Conservation (phyloP, 306 rosid genomes). For the Quercus parvula region DNA sequence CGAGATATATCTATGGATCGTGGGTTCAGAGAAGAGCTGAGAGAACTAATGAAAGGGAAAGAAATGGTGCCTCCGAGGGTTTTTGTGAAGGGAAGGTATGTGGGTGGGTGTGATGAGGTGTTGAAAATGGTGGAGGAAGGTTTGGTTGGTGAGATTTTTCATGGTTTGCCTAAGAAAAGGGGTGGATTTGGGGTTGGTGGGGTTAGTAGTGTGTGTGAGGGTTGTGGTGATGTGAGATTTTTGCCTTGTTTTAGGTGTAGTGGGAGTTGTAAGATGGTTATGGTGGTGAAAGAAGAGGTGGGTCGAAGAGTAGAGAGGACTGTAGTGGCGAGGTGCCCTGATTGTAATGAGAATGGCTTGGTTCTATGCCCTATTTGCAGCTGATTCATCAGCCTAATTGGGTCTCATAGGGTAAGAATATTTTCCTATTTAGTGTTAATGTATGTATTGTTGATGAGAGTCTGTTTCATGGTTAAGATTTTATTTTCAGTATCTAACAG, state of each 20-base stretch:
- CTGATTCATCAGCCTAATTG: constrained; percentile 17
- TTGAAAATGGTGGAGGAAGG: constrained; percentile 67
- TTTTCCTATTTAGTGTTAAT: too few relatives aligned
- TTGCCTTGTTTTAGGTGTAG: constrained; percentile 74
- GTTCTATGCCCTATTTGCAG: constrained; percentile 78
- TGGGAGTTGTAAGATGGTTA: constrained; percentile 72
- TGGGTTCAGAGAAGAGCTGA: constrained; percentile 63
- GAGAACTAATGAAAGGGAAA: constrained; percentile 41
- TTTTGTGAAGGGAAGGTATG: constrained; percentile 65
- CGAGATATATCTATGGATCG: constrained; percentile 87
- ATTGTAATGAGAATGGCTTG: constrained; percentile 89
- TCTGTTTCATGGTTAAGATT: too few relatives aligned
- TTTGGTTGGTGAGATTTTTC: constrained; percentile 45
- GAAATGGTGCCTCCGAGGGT: constrained; percentile 60
- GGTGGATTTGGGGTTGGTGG: constrained; percentile 74
- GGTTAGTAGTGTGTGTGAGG: constrained; percentile 53
- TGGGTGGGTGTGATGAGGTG: constrained; percentile 73
- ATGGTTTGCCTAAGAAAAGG: constrained; percentile 58
- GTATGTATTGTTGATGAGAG: too few relatives aligned
- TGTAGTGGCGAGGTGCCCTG: constrained; percentile 50
- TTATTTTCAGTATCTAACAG: too few relatives aligned
- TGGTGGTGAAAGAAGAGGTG: constrained; percentile 29
- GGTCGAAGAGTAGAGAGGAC: constrained; percentile 30
- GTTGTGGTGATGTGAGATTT: constrained; percentile 80
- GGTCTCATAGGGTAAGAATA: too few relatives aligned